Base-by-base conservation (phyloP, 148 eudicot species). In the Polygonum maritimum region DNA sequence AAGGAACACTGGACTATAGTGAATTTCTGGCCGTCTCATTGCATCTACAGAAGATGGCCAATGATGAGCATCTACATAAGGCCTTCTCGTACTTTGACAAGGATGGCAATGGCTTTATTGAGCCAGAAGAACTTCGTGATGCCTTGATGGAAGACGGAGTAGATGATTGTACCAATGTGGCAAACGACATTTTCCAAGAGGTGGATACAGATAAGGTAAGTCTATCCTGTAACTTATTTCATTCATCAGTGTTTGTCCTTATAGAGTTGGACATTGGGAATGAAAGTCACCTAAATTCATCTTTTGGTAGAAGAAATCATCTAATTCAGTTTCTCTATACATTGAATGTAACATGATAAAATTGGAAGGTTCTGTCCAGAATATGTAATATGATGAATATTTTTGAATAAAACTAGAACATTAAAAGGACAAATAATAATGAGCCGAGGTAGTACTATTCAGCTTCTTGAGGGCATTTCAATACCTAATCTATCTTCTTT, bases 41-140 rank as follows among this genome's bases (percentile, higher is more conserved):
- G 63, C 97, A 94, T 81, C 78, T 94, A 39, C 89, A 86, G 76
- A 89, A 83, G 86, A 90, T 94, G 91, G 92, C 89, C 39, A 87
- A 94, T 76, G 98, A 94, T 81, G 98, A 92, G 81, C 97, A 94
- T 80, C 88, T 94, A 52, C 92, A 79, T 58, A 92, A 90, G 78
- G 98, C 98, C 58, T 94, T 94, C 86, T 88, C 95, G 65, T 92
- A 88, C 84, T 94, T 94, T 76, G 98, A 94, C 79, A 92, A 88
- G 78, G 91, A 94, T 73, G 84, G 86, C 55, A 89, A 89, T 82
- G 96, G 98, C 48, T 94, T 71, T 71, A 94, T 94, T 73, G 97
- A 94, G 76, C 91, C 90, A 31, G 91, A 87, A 75, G 97, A 94
- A 82, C 93, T 94, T 70, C 93, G 85, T 40, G 86, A 89, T 79